These are phyloP conservation scores for Phytophthora melonis DNA, from an alignment of 352 stramenopile species.

Conservation along the genomic window DNA sequence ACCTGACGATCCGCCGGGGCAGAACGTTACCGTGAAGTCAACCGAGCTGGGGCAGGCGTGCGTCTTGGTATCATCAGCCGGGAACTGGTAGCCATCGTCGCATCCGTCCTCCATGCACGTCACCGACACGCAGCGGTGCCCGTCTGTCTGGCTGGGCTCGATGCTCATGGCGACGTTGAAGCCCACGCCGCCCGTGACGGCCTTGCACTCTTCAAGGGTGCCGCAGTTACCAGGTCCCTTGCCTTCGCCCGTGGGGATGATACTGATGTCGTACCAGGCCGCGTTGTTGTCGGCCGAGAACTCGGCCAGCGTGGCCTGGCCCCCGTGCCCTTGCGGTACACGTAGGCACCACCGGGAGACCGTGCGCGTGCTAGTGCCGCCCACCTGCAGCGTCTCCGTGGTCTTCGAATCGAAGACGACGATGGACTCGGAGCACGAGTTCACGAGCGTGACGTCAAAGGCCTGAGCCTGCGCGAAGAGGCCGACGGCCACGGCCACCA, in stretches of 20 bases:
- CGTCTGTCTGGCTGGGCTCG: conserved; percentile 45
- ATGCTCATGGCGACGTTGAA: conserved; percentile 85
- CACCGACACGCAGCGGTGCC: conserved; percentile 54
- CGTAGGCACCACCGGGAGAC: conserved; percentile 48
- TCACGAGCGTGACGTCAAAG: conserved; percentile 58
- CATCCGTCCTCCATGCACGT: conserved; percentile 68
- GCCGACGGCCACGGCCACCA: conserved; percentile 36
- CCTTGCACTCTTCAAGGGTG: conserved; percentile 64
- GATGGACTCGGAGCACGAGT: conserved; percentile 56
- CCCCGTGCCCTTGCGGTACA: conserved; percentile 60
- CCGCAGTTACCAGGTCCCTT: conserved; percentile 54
- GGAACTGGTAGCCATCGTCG: conserved; percentile 72
- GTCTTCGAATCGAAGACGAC: conserved; percentile 58
- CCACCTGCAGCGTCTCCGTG: conserved; percentile 45
- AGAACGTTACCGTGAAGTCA: conserved; percentile 75
- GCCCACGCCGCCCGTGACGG: conserved; percentile 58
- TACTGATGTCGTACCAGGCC: conserved; percentile 83
- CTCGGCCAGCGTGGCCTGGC: conserved; percentile 70
- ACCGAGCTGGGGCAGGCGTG: conserved; percentile 57
- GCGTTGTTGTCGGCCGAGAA: conserved; percentile 66
- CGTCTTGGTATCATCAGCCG: conserved; percentile 78
- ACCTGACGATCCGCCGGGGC: conserved; percentile 35
- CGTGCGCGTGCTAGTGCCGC: conserved; percentile 39
- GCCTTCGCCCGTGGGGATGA: conserved; percentile 68
- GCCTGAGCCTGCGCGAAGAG: conserved; percentile 38